Percentiles rank a stretch among this genome's conserved stretches.
phyloP scores from a whole-genome alignment of 1,284 basidiomycete genomes.

The Trametes hirsuta region DNA sequence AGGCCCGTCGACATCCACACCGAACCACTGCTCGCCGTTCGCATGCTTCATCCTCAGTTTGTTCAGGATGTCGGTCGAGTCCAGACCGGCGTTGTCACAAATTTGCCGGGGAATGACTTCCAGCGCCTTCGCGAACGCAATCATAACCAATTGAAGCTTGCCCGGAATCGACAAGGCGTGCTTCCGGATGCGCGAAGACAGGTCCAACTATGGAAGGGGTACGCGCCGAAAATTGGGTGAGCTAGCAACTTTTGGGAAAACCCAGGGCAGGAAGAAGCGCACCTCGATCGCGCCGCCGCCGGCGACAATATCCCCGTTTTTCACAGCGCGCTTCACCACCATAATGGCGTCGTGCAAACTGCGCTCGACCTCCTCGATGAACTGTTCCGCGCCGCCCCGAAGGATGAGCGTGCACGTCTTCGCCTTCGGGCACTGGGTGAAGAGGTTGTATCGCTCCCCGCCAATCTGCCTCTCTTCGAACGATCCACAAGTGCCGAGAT shows the following conservation, averaged over 20 bases:
- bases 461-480: conserved; percentile 98
- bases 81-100: conserved; percentile 97
- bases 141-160: conserved; percentile 94
- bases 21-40: conserved; percentile 86
- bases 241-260: neutral
- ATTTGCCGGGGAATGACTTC: conserved; percentile 99
- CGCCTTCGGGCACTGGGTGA: conserved; percentile 92
- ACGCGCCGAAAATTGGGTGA: conserved; percentile 1
- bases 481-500: conserved; percentile 89
- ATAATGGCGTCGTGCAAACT: conserved; percentile 99
- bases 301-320: conserved; percentile 95
- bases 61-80: conserved; percentile 97
- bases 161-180: conserved; percentile 93
- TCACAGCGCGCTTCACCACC: conserved; percentile 98
- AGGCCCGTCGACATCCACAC: conserved; percentile 91
- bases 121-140: conserved; percentile 95
- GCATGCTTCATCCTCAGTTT: conserved; percentile 98
- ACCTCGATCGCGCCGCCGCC: conserved; percentile 98
- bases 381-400: conserved; percentile 97
- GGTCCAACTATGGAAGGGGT: conserved; percentile 77
- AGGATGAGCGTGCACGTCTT: conserved; percentile 98
- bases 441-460: conserved; percentile 96
- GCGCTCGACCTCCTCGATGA: conserved; percentile 98
- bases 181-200: conserved; percentile 91
- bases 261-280: conserved; percentile 19